These are phyloP conservation scores for Cordyceps cateniannulata DNA, from an alignment of 2,329 filamentous ascomycete genomes.

Conservation along the genomic window DNA sequence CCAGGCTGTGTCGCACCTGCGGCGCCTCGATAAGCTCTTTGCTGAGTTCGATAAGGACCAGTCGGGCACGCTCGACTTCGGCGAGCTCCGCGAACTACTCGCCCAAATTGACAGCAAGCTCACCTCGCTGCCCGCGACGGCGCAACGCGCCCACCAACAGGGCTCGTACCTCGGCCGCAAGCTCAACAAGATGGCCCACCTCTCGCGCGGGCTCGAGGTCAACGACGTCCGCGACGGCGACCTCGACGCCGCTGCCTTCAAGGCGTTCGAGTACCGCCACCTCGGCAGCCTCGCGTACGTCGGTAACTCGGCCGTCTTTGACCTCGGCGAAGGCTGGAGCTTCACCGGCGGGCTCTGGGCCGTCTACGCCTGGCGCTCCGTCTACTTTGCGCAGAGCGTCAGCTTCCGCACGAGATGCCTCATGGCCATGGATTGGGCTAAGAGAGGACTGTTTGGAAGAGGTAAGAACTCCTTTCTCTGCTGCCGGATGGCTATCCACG, in stretches of 20 bases:
- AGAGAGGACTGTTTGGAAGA: slow-evolving; percentile 89
- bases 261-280: slow-evolving; percentile 89
- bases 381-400: slow-evolving; percentile 97
- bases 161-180: slow-evolving; percentile 88
- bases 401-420: slow-evolving; percentile 82
- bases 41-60: slow-evolving; percentile 88
- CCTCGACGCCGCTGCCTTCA: slow-evolving; percentile 85
- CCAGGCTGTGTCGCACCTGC: slow-evolving; percentile 79
- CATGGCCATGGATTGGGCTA: slow-evolving; percentile 98
- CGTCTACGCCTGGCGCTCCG: slow-evolving; percentile 91
- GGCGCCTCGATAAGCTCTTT: slow-evolving; percentile 86
- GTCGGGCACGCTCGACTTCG: slow-evolving; percentile 88
- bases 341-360: slow-evolving; percentile 80
- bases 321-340: slow-evolving; percentile 71
- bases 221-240: slow-evolving; percentile 87
- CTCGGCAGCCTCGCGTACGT: slow-evolving; percentile 90
- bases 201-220: slow-evolving; percentile 64
- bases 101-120: slow-evolving; percentile 91
- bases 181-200: slow-evolving; percentile 82
- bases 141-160: slow-evolving; percentile 94
- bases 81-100: slow-evolving; percentile 81
- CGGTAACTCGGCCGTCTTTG: slow-evolving; percentile 93
- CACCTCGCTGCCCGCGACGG: slow-evolving; percentile 88
- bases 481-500: not conserved
- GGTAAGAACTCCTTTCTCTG: slow-evolving; percentile 53